Base-by-base conservation (phyloP, 768 basidiomycete genomes). In the Russula brevipes region DNA sequence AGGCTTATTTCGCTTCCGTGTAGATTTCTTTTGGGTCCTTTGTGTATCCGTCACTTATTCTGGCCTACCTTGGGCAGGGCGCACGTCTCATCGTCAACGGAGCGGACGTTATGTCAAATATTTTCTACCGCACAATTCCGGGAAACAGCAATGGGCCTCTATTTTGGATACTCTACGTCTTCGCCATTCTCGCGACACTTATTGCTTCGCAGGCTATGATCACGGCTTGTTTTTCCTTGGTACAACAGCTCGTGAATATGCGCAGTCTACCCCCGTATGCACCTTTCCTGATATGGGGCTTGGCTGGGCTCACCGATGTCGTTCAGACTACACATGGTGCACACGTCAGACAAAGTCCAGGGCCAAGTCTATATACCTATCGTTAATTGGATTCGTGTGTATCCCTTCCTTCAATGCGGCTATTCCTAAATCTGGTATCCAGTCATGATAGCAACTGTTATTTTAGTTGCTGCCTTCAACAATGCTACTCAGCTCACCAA, bases 31-130 rank as follows among this genome's bases (percentile, higher is more conserved):
- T 87, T 69, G 69, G 71, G 30, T 64, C 58, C 11, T 74, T 85
- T 56, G 84, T 82, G 1, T 88, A 85, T 68, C 86, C 86, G 0
- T 79, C 80, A 16, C 74, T 89, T 42, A 63, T 85, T 1, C 76
- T 89, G 0, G 82, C 84, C 6, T 89, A 89, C 69, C 81, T 89
- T 17, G 88, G 87, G 1, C 87, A 89, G 73, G 87, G 87, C 14
- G 83, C 87, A 11, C 77, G 80, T 2, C 73, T 89, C 42, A 81
- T 88, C 62, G 59, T 66, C 3, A 78, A 84, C 60, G 81, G 82
- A 5, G 78, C 79, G 31, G 66, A 49, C 0, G 79, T 86, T 19
- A 68, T 88, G 4, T 12, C 66, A 0, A 85, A 85, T 65, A 73
- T 87, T 2, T 88, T 89, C 71, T 88, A 87, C 73, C 73, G 75